phyloP scores from a whole-genome alignment of 2,329 filamentous ascomycete species.

The Diplodia corticola region DNA sequence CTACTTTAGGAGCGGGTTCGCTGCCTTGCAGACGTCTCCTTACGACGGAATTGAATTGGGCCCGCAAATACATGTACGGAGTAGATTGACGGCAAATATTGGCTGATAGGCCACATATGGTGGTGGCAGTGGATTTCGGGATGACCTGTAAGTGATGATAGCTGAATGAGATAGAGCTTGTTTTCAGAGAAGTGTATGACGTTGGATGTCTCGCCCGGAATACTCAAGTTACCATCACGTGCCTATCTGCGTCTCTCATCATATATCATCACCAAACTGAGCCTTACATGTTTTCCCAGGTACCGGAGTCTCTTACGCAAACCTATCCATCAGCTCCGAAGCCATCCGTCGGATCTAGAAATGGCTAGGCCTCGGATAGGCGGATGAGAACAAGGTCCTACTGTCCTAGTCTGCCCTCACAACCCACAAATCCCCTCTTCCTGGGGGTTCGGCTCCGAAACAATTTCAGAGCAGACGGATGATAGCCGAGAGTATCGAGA shows the following conservation, averaged over 20 bases:
- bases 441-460: slow-evolving; percentile 56
- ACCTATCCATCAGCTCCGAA: slow-evolving; percentile 38
- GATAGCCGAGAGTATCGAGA: slow-evolving; percentile 49
- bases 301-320: slow-evolving; percentile 42
- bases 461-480: slow-evolving; percentile 38
- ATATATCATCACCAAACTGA: background rate
- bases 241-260: background rate
- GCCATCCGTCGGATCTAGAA: slow-evolving; percentile 44
- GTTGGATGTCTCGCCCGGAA: slow-evolving; percentile 22
- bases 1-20: background rate
- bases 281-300: slow-evolving; percentile 25
- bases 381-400: slow-evolving; percentile 58
- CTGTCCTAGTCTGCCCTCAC: slow-evolving; percentile 52
- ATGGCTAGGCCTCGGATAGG: slow-evolving; percentile 56
- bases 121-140: slow-evolving; percentile 38
- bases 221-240: background rate
- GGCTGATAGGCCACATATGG: slow-evolving; percentile 34
- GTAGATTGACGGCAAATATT: slow-evolving; percentile 25
- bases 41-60: background rate
- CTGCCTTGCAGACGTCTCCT: background rate
- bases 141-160: slow-evolving; percentile 39
- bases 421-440: slow-evolving; percentile 43
- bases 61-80: background rate
- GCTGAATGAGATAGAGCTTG: background rate
- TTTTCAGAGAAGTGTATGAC: background rate